Conservation (phyloP, 2,329 filamentous ascomycete species). For the Graphiopsis chlorocephala region DNA sequence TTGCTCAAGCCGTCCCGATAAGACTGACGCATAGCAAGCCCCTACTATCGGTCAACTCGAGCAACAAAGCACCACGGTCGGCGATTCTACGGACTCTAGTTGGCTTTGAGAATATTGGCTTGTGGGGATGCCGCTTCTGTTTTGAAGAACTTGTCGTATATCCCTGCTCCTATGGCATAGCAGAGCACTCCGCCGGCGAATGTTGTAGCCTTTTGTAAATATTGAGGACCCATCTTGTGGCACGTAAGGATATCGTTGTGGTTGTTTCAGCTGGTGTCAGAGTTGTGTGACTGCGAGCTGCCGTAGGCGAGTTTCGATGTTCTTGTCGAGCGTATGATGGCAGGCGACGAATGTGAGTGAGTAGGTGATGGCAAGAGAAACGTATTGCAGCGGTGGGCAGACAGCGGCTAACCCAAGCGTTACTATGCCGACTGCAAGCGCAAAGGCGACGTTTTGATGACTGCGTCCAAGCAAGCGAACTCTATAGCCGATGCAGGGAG, state of each 20-base stretch:
- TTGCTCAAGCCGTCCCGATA: neutral
- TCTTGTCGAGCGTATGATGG: neutral
- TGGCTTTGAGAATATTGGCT: neutral
- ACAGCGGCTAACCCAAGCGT: neutral
- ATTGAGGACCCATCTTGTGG: neutral
- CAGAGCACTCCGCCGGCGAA: neutral
- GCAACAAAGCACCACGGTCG: neutral
- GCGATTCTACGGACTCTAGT: neutral
- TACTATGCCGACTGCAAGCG: neutral
- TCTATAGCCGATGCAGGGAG: neutral
- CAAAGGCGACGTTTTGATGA: neutral
- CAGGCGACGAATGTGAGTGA: neutral
- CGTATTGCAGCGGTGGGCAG: neutral
- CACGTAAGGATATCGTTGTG: neutral
- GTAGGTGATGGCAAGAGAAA: neutral
- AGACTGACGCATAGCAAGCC: neutral
- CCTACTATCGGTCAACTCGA: neutral
- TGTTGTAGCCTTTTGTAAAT: neutral
- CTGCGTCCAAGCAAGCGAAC: neutral
- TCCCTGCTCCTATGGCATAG: neutral
- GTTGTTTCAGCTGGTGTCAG: neutral
- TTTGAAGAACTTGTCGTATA: neutral
- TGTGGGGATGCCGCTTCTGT: neutral
- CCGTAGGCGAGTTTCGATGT: neutral
- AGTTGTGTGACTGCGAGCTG: neutral